Conservation (phyloP, 2,329 filamentous ascomycete species). For the Helotiales sp. region DNA sequence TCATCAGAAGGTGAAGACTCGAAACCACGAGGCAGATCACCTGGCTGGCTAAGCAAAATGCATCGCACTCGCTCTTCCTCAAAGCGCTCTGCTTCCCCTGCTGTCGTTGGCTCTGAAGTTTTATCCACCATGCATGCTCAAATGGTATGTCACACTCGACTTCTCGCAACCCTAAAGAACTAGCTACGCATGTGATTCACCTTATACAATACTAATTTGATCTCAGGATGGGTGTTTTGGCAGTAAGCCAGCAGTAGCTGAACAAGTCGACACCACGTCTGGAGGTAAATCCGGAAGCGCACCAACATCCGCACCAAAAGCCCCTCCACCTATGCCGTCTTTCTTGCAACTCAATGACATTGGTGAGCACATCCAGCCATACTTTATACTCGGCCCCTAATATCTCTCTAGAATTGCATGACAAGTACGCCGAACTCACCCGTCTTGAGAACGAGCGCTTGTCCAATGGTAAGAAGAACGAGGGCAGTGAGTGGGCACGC, state of each 20-base stretch:
- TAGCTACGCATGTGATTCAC: too few species aligned
- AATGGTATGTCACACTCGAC: too few species aligned
- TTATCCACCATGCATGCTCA: constrained; percentile 14
- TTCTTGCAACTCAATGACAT: constrained; percentile 51
- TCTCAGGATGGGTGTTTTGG: constrained; percentile 18
- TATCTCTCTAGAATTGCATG: constrained; percentile 50
- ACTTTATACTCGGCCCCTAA: neutral
- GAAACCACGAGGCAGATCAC: constrained; percentile 26
- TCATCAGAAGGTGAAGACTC: constrained; percentile 12
- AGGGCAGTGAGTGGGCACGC: constrained; percentile 52
- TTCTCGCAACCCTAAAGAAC: too few species aligned
- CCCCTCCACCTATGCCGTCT: constrained; percentile 41
- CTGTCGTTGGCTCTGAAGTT: constrained; percentile 7
- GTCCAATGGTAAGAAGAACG: constrained; percentile 37
- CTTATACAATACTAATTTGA: too few species aligned
- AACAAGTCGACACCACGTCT: neutral
- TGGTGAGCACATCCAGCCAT: constrained; percentile 43
- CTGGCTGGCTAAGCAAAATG: constrained; percentile 34
- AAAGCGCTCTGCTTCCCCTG: constrained; percentile 28
- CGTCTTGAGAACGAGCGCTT: constrained; percentile 47
- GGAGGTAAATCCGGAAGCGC: too few species aligned
- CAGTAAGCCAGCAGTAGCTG: constrained; percentile 11
- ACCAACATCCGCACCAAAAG: constrained; percentile 1
- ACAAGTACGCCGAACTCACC: constrained; percentile 63
- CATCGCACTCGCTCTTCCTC: constrained; percentile 27